Percentiles rank a stretch among this genome's conserved stretches.
phyloP scores from a whole-genome alignment of 148 eudicot genomes.

The Fallopia convolvulus region DNA sequence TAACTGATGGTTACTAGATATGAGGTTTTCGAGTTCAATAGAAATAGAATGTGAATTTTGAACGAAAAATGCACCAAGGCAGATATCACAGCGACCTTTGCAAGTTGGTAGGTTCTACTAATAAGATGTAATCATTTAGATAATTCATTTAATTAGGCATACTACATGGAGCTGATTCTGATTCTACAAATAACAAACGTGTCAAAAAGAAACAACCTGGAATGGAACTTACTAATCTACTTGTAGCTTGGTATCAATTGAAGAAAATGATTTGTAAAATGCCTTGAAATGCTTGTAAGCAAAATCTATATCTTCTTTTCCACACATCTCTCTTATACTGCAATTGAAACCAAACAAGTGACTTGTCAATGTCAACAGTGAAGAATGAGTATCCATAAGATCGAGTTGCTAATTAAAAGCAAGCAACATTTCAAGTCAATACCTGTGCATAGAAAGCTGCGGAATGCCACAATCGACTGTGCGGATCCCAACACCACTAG shows the following conservation, averaged over 20 bases:
- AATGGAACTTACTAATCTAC: conserved; percentile 46
- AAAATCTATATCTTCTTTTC: conserved; percentile 68
- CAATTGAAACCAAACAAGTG: conserved; percentile 13
- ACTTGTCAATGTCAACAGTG: not conserved
- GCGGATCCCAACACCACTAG: conserved; percentile 91
- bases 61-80: too few species aligned
- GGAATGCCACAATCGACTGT: conserved; percentile 93
- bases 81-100: too few species aligned
- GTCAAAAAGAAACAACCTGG: not conserved
- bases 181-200: not conserved
- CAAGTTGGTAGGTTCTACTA: not conserved
- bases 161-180: not conserved
- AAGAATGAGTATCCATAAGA: not conserved
- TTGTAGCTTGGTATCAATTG: conserved; percentile 52
- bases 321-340: conserved; percentile 88
- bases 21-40: too few species aligned
- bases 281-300: conserved; percentile 95
- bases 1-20: too few species aligned
- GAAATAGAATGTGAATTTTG: too few species aligned
- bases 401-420: not conserved
- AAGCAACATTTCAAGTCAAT: not conserved
- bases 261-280: conserved; percentile 67
- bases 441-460: conserved; percentile 99
- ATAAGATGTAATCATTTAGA: not conserved
- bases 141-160: too few species aligned